Base-by-base conservation (phyloP, 768 basidiomycete species). In the Tricholoma furcatifolium region DNA sequence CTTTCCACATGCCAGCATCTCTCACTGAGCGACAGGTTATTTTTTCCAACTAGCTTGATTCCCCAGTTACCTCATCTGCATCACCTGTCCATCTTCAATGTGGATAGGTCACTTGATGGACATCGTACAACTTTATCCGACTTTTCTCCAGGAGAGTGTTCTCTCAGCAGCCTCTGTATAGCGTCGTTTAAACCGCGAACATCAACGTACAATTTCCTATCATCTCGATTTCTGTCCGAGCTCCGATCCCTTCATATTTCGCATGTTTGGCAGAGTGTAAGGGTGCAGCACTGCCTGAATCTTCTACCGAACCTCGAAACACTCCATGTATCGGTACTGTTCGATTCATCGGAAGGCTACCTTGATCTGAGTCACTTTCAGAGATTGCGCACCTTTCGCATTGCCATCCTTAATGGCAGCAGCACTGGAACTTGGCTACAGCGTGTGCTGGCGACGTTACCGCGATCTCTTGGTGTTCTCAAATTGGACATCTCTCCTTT, bases 1-100 rank as follows among this genome's bases (percentile, higher is more conserved):
- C 40, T 42, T 31, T 39, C 40, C n/a, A 42, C 40, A 42, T 50
- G 49, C 32, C 49, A 50, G n/a, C 23, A n/a, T 42, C 30, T 50
- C 5, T 21, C 40, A n/a, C 11, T 50, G 15, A 20, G 40, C 31
- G n/a, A 24, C 2, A 8, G 6, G 6, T 18, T 42, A 34, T 12
- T 39, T 12, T 20, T 50, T 14, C 49, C 49, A 6, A 3, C 23
- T 12, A 6, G n/a, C 10, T 34, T 50, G 4, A 10, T 50, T 27
- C 18, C 10, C 39, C 40, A 7, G n/a, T 42, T 24, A 12, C 15
- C 40, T 18, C 40, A 41, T 32, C 24, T 50, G 31, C 49, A 20
- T 11, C 49, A 50, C 31, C 40, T 42, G 18, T 20, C n/a, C 15
- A 15, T 34, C 14, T 15, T 4, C 0, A 10, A 27, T 27, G 27